Conservation (phyloP, 768 basidiomycete species). For the Hemileccinum rubropunctum region DNA sequence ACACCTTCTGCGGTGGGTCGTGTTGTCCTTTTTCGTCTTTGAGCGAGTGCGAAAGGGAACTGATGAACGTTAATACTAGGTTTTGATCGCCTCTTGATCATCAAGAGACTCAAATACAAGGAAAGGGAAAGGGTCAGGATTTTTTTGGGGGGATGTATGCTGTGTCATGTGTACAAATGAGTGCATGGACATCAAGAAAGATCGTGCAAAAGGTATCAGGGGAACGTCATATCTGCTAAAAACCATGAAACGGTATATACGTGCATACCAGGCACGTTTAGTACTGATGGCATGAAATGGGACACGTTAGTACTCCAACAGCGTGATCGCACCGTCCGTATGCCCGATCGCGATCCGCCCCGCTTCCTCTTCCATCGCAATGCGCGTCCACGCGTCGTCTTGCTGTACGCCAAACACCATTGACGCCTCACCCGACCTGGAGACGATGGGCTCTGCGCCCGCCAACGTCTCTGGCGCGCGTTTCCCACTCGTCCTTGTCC, state of each 20-base stretch:
- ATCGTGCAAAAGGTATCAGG: too few species aligned
- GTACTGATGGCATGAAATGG: not conserved
- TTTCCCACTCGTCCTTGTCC: too few species aligned
- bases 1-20: slow-evolving; percentile 77
- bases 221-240: too few species aligned
- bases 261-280: too few species aligned
- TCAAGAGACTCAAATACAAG: too few species aligned
- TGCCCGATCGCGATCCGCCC: slow-evolving; percentile 37
- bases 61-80: slow-evolving; percentile 33
- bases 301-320: slow-evolving; percentile 46
- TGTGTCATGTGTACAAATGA: not conserved
- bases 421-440: slow-evolving; percentile 2
- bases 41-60: not conserved
- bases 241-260: too few species aligned
- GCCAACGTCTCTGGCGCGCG: too few species aligned
- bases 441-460: too few species aligned
- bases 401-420: slow-evolving; percentile 47
- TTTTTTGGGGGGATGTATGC: not conserved
- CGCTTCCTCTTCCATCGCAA: slow-evolving; percentile 39
- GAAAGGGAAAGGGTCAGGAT: too few species aligned
- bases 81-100: slow-evolving; percentile 47
- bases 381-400: slow-evolving; percentile 46
- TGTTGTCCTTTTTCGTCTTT: not conserved
- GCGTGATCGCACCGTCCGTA: slow-evolving; percentile 43
- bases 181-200: not conserved